Evolutionary conservation across 441 rosid species (phyloP).

Genomic region (Syzygium syzygioides): DNA sequence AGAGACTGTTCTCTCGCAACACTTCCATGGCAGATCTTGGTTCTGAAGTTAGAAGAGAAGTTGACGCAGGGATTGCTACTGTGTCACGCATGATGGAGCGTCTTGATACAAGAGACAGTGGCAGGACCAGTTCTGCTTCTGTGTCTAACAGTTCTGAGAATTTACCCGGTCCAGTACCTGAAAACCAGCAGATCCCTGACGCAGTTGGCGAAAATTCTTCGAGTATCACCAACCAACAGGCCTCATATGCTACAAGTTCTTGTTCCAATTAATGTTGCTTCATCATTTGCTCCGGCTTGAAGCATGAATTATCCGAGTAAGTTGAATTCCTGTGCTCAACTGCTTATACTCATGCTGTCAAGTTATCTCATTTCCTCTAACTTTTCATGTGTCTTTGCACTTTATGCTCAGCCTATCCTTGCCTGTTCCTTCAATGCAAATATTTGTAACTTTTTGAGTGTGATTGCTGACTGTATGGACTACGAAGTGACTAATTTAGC

Average conservation of each 20-base stretch:
- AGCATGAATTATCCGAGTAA: not conserved
- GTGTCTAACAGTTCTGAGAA: slow-evolving; percentile 26
- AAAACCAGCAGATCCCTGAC: slow-evolving; percentile 21
- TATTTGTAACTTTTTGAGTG: not conserved
- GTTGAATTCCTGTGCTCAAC: not conserved
- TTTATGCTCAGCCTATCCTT: not conserved
- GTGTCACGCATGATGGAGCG: slow-evolving; percentile 65
- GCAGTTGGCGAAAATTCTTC: slow-evolving; percentile 14
- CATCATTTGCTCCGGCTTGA: not conserved
- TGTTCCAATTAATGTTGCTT: not conserved
- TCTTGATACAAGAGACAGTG: slow-evolving; percentile 35
- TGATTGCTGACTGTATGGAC: not conserved
- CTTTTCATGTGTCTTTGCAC: not conserved
- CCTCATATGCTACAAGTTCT: slow-evolving; percentile 43
- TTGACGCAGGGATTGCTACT: slow-evolving; percentile 53
- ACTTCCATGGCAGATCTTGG: slow-evolving; percentile 45
- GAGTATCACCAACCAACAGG: slow-evolving; percentile 24
- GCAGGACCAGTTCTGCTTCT: slow-evolving; percentile 22
- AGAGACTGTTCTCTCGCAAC: slow-evolving; percentile 56
- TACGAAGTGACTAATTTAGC: not conserved
- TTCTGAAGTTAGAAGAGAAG: slow-evolving; percentile 62
- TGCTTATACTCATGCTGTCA: not conserved
- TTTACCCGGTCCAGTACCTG: slow-evolving; percentile 18
- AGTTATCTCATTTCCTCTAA: not conserved
- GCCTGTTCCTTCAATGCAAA: not conserved